These are phyloP conservation scores for Hypomyces rosellus DNA, from an alignment of 2,329 filamentous ascomycete species.

Conservation along the genomic window DNA sequence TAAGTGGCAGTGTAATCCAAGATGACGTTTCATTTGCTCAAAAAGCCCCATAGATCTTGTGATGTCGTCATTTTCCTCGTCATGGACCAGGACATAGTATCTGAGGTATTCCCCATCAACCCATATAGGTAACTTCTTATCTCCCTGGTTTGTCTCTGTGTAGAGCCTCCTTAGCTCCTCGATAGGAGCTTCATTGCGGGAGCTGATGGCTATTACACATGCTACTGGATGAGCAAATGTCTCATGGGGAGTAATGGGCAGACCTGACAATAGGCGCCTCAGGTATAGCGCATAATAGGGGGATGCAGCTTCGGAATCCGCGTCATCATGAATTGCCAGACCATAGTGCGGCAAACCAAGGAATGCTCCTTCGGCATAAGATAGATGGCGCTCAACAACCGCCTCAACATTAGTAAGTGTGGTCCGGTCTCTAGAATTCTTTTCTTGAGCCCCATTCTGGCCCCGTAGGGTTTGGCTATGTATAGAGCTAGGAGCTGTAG, in stretches of 20 bases:
- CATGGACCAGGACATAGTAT: constrained; percentile 94
- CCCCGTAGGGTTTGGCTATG: constrained; percentile 33
- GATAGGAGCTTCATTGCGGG: constrained; percentile 74
- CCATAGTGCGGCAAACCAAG: constrained; percentile 30
- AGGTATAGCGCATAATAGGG: constrained; percentile 84
- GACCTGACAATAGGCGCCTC: constrained; percentile 71
- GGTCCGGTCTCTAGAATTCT: constrained; percentile 24
- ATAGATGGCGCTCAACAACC: constrained; percentile 72
- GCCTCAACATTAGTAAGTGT: constrained; percentile 64
- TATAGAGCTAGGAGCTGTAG: constrained; percentile 24
- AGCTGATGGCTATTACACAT: constrained; percentile 91
- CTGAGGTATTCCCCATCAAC: constrained; percentile 86
- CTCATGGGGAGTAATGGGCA: constrained; percentile 77
- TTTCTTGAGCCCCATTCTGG: constrained; percentile 21
- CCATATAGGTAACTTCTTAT: constrained; percentile 70
- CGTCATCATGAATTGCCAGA: constrained; percentile 32
- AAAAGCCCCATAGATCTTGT: constrained; percentile 82
- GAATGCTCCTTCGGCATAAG: constrained; percentile 61
- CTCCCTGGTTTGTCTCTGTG: constrained; percentile 72
- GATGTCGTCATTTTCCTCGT: constrained; percentile 93
- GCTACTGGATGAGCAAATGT: constrained; percentile 93
- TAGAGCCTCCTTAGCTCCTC: constrained; percentile 83
- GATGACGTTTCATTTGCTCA: constrained; percentile 98
- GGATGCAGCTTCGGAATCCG: constrained; percentile 52
- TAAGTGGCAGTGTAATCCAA: constrained; percentile 91